Percentiles rank a stretch among this genome's conserved stretches.
Evolutionary conservation across 1,284 basidiomycete species (phyloP).

Genomic region (Malassezia obtusa): DNA sequence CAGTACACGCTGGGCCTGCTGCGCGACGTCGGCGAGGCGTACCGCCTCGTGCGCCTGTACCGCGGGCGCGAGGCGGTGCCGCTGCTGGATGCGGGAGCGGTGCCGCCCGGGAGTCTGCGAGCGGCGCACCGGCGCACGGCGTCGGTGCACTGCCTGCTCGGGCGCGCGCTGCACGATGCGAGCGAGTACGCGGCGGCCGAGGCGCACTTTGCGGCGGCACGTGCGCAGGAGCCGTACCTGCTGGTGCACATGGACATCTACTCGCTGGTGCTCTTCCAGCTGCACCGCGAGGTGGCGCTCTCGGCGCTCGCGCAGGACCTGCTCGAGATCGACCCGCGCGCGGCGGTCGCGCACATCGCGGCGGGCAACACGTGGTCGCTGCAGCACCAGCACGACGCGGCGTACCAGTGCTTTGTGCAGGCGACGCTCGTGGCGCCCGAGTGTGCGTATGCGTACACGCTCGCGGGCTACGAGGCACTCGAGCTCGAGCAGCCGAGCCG

Average conservation of each 20-base stretch:
- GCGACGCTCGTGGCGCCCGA: conserved; percentile 34
- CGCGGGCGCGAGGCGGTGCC: conserved; percentile 23
- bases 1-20: conserved; percentile 19
- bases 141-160: conserved; percentile 28
- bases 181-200: conserved; percentile 36
- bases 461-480: conserved; percentile 43
- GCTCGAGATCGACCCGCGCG: conserved; percentile 24
- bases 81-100: conserved; percentile 11
- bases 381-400: conserved; percentile 39
- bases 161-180: conserved; percentile 33
- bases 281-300: conserved; percentile 42
- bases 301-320: conserved; percentile 38
- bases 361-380: conserved; percentile 43
- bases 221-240: conserved; percentile 26
- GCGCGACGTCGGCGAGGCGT: conserved; percentile 30
- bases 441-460: conserved; percentile 43
- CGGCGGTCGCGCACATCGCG: conserved; percentile 34
- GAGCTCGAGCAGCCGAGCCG: conserved; percentile 35
- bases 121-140: conserved; percentile 16
- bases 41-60: conserved; percentile 28
- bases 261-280: conserved; percentile 44
- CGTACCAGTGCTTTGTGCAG: conserved; percentile 37
- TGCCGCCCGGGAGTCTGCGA: background rate
- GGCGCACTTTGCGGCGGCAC: conserved; percentile 24
- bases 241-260: conserved; percentile 41